These are phyloP conservation scores for Sphaerulina musiva DNA, from an alignment of 2,329 filamentous ascomycete genomes.

Conservation along the genomic window DNA sequence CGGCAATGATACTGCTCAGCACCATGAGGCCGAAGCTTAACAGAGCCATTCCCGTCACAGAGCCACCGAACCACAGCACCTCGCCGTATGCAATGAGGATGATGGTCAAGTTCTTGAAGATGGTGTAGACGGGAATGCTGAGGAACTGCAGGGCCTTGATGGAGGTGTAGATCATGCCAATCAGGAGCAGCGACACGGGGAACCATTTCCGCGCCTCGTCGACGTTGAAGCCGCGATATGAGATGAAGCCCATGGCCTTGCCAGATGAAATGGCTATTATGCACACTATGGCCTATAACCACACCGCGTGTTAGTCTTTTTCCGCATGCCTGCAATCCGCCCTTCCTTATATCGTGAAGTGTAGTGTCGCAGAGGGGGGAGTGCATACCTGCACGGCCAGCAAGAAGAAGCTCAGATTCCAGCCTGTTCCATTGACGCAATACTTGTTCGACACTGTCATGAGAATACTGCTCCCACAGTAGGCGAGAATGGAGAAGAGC, in stretches of 20 bases:
- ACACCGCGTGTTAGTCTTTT: slow-evolving; percentile 9
- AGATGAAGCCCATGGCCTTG: slow-evolving; percentile 77
- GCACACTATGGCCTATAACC: slow-evolving; percentile 72
- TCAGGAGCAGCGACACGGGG: slow-evolving; percentile 87
- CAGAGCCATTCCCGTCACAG: slow-evolving; percentile 76
- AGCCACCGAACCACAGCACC: slow-evolving; percentile 95
- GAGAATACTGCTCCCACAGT: slow-evolving; percentile 92
- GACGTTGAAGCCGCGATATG: slow-evolving; percentile 73
- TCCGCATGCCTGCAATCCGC: background rate
- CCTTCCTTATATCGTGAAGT: background rate
- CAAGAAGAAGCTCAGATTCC: slow-evolving; percentile 96
- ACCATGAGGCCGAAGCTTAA: slow-evolving; percentile 97
- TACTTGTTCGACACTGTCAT: slow-evolving; percentile 99
- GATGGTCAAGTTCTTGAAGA: slow-evolving; percentile 99
- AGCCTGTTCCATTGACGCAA: slow-evolving; percentile 80
- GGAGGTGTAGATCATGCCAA: slow-evolving; percentile 98
- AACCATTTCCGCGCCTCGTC: slow-evolving; percentile 97
- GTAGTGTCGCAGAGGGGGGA: background rate
- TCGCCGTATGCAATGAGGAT: slow-evolving; percentile 98
- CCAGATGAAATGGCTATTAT: slow-evolving; percentile 74
- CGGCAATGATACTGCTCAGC: slow-evolving; percentile 84
- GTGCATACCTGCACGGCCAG: slow-evolving; percentile 76
- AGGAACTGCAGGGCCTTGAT: slow-evolving; percentile 94
- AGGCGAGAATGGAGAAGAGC: slow-evolving; percentile 72
- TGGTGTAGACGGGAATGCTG: slow-evolving; percentile 96